phyloP scores from a whole-genome alignment of 192 early-diverging fungal species.

The Phlyctochytrium bullatum region DNA sequence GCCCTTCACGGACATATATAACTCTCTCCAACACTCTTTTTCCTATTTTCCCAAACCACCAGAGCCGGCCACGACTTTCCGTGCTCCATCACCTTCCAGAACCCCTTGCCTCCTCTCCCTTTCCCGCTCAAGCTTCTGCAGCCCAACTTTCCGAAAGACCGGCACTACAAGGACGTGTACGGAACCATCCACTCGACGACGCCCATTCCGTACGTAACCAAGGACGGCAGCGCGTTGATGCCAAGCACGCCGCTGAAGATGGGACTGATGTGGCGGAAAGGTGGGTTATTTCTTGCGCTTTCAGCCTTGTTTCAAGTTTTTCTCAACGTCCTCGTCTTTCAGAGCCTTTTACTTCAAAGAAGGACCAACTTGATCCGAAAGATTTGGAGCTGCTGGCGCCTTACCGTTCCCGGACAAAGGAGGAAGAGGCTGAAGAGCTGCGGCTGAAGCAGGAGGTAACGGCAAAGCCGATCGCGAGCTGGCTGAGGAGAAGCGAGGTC shows the following conservation, averaged over 20 bases:
- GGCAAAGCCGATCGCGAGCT: slow-evolving; percentile 18
- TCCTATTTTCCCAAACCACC: neutral
- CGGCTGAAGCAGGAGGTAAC: neutral
- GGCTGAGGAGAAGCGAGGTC: slow-evolving; percentile 30
- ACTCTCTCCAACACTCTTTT: too few species aligned
- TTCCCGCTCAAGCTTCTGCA: slow-evolving; percentile 31
- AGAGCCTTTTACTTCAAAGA: neutral
- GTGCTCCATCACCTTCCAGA: slow-evolving; percentile 12
- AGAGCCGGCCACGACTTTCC: slow-evolving; percentile 29
- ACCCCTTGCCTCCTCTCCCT: slow-evolving; percentile 24
- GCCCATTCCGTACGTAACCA: neutral
- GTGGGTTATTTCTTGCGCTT: neutral
- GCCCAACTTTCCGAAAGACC: neutral
- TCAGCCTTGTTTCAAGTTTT: neutral
- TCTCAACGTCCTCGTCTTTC: neutral
- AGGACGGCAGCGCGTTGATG: neutral
- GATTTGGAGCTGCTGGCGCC: slow-evolving; percentile 19
- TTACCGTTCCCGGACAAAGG: neutral
- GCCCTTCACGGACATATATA: too few species aligned
- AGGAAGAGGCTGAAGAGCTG: neutral
- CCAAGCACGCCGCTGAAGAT: slow-evolving; percentile 1
- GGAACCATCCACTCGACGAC: neutral
- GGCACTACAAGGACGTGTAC: slow-evolving; percentile 2
- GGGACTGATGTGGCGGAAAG: slow-evolving; percentile 11
- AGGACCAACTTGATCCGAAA: slow-evolving; percentile 6